These are phyloP conservation scores for Chaetomium sp. DNA, from an alignment of 2,329 filamentous ascomycete genomes.

Conservation along the genomic window DNA sequence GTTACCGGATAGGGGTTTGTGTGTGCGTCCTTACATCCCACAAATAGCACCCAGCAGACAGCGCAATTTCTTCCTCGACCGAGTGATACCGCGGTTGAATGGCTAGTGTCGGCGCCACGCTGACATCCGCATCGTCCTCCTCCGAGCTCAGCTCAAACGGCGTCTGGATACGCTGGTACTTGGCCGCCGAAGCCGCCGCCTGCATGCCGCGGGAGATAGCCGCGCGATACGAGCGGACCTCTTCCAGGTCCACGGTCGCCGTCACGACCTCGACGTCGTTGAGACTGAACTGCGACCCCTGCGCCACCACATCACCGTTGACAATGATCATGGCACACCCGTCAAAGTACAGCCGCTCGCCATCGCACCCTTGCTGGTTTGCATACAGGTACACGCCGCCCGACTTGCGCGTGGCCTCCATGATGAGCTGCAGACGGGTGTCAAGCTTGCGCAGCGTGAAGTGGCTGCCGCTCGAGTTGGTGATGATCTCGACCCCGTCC, in stretches of 20 bases:
- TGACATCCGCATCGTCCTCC: conserved; percentile 28
- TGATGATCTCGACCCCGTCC: conserved; percentile 64
- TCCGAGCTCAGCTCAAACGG: conserved; percentile 29
- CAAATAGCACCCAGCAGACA: conserved; percentile 58
- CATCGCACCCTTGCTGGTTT: conserved; percentile 53
- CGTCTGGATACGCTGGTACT: conserved; percentile 41
- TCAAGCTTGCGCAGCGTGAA: conserved; percentile 55
- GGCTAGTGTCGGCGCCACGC: conserved; percentile 26
- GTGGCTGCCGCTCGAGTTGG: conserved; percentile 64
- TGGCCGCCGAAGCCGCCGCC: conserved; percentile 38
- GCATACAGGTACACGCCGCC: conserved; percentile 48
- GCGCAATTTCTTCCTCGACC: conserved; percentile 61
- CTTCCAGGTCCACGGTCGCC: conserved; percentile 64
- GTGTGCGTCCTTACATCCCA: conserved; percentile 31
- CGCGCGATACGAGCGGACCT: conserved; percentile 58
- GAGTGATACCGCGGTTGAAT: conserved; percentile 46
- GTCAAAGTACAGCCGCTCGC: conserved; percentile 57
- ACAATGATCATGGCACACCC: conserved; percentile 58
- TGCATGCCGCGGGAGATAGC: conserved; percentile 52
- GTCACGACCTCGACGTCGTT: conserved; percentile 60
- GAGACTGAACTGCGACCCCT: conserved; percentile 60
- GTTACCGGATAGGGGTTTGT: not conserved
- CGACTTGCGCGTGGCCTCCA: conserved; percentile 50
- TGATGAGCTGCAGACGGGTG: conserved; percentile 55
- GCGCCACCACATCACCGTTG: conserved; percentile 51